Percentiles rank a stretch among this genome's conserved stretches.
Evolutionary conservation across 2,329 filamentous ascomycete species (phyloP).

Genomic region (Magnaporthales sp.): DNA sequence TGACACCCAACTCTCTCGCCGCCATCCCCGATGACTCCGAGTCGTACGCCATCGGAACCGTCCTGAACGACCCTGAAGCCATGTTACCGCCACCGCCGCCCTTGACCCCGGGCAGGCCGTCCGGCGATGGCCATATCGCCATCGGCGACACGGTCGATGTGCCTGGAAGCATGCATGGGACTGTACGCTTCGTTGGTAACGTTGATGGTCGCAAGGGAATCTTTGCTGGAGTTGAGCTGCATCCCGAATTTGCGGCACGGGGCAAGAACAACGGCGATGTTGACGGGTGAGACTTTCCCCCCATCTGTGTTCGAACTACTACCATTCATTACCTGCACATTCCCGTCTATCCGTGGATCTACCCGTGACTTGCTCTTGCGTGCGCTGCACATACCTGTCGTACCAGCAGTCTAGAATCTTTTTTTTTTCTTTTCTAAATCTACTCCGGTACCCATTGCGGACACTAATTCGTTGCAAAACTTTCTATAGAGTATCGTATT

Average conservation of each 20-base stretch:
- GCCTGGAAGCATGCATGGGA: constrained; percentile 85
- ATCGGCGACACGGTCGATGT: constrained; percentile 85
- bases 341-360: not conserved
- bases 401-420: not conserved
- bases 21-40: constrained; percentile 59
- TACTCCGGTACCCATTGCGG: not conserved
- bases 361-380: constrained; percentile 6
- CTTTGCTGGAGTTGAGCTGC: constrained; percentile 89
- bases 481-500: constrained; percentile 58
- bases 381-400: constrained; percentile 6
- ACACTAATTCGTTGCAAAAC: not conserved
- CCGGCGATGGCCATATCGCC: constrained; percentile 45
- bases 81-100: constrained; percentile 46
- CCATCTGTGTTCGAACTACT: not conserved
- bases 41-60: constrained; percentile 50
- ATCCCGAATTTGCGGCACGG: constrained; percentile 66
- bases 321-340: not conserved
- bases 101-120: constrained; percentile 41
- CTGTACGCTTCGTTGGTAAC: constrained; percentile 77
- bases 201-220: constrained; percentile 84
- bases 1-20: constrained; percentile 55
- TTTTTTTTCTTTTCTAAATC: too few species aligned
- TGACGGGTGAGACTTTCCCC: constrained; percentile 59
- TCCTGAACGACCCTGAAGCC: constrained; percentile 30
- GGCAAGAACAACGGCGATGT: constrained; percentile 97